These are phyloP conservation scores for Eucalyptus coolabah DNA, from an alignment of 345 rosid genomes.

Conservation along the genomic window DNA sequence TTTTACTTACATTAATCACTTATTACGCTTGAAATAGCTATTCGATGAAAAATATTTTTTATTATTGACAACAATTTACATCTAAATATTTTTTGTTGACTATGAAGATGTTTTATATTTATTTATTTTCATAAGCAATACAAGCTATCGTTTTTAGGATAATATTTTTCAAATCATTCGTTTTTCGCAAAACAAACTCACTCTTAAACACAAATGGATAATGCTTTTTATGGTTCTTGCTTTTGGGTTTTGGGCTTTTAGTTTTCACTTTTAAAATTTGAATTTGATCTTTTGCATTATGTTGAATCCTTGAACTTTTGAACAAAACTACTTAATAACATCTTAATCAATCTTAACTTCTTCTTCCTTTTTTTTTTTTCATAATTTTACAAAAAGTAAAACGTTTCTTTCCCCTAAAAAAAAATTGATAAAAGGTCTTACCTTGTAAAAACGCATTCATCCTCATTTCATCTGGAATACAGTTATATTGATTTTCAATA, in stretches of 20 bases:
- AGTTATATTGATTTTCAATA: not conserved
- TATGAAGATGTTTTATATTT: no score
- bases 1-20: no score
- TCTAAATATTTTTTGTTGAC: no score
- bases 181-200: no score
- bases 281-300: not conserved
- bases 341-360: not conserved
- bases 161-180: rapidly evolving
- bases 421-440: not conserved
- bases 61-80: no score
- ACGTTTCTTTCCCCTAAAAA: not conserved
- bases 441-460: not conserved
- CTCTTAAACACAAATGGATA: no score
- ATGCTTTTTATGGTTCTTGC: not conserved
- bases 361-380: no score
- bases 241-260: not conserved
- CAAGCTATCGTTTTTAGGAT: no score
- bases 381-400: not conserved
- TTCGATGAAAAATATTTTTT: no score
- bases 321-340: not conserved
- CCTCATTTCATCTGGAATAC: not conserved
- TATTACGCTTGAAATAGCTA: no score
- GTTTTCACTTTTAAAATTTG: not conserved
- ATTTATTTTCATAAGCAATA: no score
- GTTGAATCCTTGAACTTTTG: not conserved